Evolutionary conservation across 371 early-diverging fungal genomes (phyloP).

Genomic region (Circinella minor): DNA sequence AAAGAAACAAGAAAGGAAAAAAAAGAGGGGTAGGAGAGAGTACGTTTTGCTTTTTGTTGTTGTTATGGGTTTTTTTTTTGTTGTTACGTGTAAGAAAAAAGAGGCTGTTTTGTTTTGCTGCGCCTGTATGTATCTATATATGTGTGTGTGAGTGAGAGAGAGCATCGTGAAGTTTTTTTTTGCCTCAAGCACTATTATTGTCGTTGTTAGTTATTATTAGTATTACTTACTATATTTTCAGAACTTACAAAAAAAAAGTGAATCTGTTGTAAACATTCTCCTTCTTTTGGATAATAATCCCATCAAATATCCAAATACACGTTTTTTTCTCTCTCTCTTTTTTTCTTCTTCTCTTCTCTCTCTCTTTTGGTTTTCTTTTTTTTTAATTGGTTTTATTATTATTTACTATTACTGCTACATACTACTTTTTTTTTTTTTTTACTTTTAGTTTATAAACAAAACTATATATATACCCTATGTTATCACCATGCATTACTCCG

Average conservation of each 20-base stretch:
- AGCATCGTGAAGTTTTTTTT: no score
- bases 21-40: background rate
- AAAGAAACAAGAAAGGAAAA: background rate
- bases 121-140: no score
- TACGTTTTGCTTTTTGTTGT: background rate
- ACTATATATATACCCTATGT: background rate
- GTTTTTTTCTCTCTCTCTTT: background rate
- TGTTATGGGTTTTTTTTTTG: no score
- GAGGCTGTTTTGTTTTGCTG: background rate
- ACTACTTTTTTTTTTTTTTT: background rate
- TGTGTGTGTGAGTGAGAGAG: no score
- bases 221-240: background rate
- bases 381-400: background rate
- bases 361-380: background rate
- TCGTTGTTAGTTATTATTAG: background rate
- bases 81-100: background rate
- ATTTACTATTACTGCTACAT: background rate
- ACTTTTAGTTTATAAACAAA: background rate
- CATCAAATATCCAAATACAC: background rate
- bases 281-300: slow-evolving; percentile 2
- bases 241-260: background rate
- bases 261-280: slow-evolving; percentile 2
- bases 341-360: background rate
- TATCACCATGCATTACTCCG: slow-evolving; percentile 14
- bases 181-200: background rate